Base-by-base conservation (phyloP, 2,329 filamentous ascomycete species). In the Dactylonectria estremocensis region DNA sequence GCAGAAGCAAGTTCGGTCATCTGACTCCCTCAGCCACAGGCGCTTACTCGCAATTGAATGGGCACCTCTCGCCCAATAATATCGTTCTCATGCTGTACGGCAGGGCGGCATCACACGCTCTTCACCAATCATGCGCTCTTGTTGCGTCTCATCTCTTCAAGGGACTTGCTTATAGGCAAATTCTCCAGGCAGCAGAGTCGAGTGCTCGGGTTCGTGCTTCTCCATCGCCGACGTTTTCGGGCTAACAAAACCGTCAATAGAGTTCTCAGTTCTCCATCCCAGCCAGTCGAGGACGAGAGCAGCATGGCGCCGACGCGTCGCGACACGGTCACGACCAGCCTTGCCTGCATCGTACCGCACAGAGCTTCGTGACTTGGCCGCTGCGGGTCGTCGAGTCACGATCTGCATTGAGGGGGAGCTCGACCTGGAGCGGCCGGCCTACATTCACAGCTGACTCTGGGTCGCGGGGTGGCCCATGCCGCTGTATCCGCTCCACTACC, bases 141-240 rank as follows among this genome's bases (percentile, higher is more conserved):
- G 43, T 46, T 46, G 7, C 18, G 43, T 46, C n/a, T 46, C 43
- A 10, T 46, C 43, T 46, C 43, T 20, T 45, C 16, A 46, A 20
- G 43, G 43, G 16, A 46, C 43, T 10, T 46, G 43, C n/a, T 46
- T 46, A 46, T 46, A n/a, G 43, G 43, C n/a, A 46, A 46, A 46
- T 46, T 46, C n/a, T 46, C n/a, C n/a, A 46, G 43, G 43, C 43
- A 46, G 43, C 43, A 46, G 43, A 46, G 43, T 46, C 43, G n/a
- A 46, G n/a, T 46, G 9, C 43, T 45, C 35, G 10, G 14, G 35
- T 37, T 37, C 35, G 10, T 37, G 35, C 35, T 37, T 37, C 35
- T 10, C 35, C 35, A 13, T 37, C 35, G 10, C 35, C 35, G 35
- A 37, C 35, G 35, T 37, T 7, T 37, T 37, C 3, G 35, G 35